Evolutionary conservation across 1,284 basidiomycete species (phyloP).

Genomic region (Fistulinella cinereoalba): DNA sequence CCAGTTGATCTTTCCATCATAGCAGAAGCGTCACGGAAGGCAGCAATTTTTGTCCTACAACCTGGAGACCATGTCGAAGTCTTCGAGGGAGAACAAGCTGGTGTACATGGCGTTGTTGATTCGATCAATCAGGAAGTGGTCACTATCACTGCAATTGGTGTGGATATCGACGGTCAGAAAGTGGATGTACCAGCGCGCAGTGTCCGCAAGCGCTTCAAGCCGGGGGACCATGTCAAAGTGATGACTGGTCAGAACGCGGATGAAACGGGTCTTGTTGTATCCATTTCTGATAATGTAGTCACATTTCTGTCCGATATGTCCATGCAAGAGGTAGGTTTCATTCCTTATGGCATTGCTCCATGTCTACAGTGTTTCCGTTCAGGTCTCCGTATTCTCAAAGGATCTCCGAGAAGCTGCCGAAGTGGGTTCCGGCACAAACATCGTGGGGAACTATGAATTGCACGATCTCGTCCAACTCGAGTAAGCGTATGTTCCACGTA

Average conservation of each 20-base stretch:
- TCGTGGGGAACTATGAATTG: constrained; percentile 90
- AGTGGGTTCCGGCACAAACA: constrained; percentile 86
- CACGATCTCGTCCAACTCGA: constrained; percentile 97
- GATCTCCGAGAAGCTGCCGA: constrained; percentile 97
- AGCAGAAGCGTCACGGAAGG: constrained; percentile 84
- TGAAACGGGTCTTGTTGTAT: constrained; percentile 95
- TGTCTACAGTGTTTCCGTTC: constrained; percentile 4
- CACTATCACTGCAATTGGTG: constrained; percentile 76
- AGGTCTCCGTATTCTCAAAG: constrained; percentile 96
- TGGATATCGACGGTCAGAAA: constrained; percentile 81
- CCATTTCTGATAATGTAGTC: constrained; percentile 87
- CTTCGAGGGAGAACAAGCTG: constrained; percentile 94
- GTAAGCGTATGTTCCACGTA: constrained; percentile 44
- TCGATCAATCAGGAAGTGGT: constrained; percentile 88
- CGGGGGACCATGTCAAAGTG: constrained; percentile 98
- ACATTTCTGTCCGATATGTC: constrained; percentile 98
- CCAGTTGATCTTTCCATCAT: constrained; percentile 79
- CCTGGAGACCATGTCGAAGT: constrained; percentile 98
- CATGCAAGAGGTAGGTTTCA: constrained; percentile 74
- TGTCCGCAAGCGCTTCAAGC: constrained; percentile 92
- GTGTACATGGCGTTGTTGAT: constrained; percentile 89
- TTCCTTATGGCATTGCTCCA: not conserved
- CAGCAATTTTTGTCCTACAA: constrained; percentile 87
- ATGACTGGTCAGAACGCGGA: constrained; percentile 93
- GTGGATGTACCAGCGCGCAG: constrained; percentile 86